These are phyloP conservation scores for Paulownia fortunei DNA, from an alignment of 257 asterid genomes.

Conservation along the genomic window DNA sequence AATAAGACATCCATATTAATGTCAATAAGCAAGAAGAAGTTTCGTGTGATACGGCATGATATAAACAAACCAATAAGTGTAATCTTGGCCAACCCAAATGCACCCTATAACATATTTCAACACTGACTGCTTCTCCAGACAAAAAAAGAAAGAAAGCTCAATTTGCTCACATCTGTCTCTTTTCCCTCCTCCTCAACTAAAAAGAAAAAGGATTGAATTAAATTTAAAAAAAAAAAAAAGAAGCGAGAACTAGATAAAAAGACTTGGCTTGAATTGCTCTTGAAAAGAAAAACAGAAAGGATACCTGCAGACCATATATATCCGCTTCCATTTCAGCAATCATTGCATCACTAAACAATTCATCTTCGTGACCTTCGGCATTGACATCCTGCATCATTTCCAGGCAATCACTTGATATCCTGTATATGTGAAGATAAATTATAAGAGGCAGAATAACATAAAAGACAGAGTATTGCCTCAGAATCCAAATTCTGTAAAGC, in stretches of 20 bases:
- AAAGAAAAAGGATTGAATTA: background rate
- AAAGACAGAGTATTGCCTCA: constrained; percentile 46
- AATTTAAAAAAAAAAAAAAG: background rate
- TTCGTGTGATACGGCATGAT: constrained; percentile 1
- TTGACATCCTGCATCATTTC: constrained; percentile 51
- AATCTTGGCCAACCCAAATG: background rate
- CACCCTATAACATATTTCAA: background rate
- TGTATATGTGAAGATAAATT: constrained; percentile 14
- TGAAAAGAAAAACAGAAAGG: constrained; percentile 8
- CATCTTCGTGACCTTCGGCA: constrained; percentile 44
- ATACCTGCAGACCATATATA: constrained; percentile 80
- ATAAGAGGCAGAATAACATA: constrained; percentile 17
- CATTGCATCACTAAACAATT: constrained; percentile 70
- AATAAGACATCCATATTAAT: background rate
- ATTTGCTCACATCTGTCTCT: background rate
- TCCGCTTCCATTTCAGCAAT: constrained; percentile 87
- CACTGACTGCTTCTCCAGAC: background rate
- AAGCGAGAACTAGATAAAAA: background rate
- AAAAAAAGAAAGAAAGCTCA: background rate
- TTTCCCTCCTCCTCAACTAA: constrained; percentile 12
- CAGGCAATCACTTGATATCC: constrained; percentile 31
- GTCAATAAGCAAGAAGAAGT: background rate
- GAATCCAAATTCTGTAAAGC: constrained; percentile 45
- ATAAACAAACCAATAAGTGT: background rate
- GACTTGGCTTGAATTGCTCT: constrained; percentile 16